Base-by-base conservation (phyloP, 2,329 filamentous ascomycete genomes). In the Cucurbitaria berberidis region DNA sequence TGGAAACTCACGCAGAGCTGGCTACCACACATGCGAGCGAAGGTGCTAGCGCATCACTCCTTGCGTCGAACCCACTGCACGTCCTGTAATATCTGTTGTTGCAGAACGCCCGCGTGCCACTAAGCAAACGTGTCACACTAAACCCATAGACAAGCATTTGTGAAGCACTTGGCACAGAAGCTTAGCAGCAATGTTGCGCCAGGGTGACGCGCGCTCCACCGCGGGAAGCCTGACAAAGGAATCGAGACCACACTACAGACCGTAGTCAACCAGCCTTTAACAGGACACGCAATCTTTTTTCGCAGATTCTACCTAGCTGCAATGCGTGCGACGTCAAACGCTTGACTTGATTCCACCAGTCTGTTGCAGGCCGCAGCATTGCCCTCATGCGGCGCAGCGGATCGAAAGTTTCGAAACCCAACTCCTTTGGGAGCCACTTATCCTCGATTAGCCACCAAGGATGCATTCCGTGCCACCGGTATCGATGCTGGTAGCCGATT, bases 141-240 rank as follows among this genome's bases (percentile, higher is more conserved):
- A 48, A 34, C 26, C 39, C 35, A 38, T 18, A 48, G 40, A 65
- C 48, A 69, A 69, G 66, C 66, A 58, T 67, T 63, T 39, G 19
- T 42, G 48, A 24, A 24, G 26, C 41, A 36, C 64, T 69, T 68
- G 64, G 66, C 66, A 42, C 19, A 13, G 60, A 69, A 62, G 64
- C 66, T 69, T 69, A 63, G 58, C 52, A 24, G 30, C 30, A 41
- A 55, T 57, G 48, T 40, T 45, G 52, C 46, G 44, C 48, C 44
- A 35, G 46, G 42, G 44, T 45, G 29, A 35, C 21, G 40, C 36
- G 43, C 39, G 51, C 43, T 48, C 38, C 36, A 26, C 32, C 44
- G 27, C 35, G 32, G 41, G 50, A 26, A 32, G 41, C 43, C 46
- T 42, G 30, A 34, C 34, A 41, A 43, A 29, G 40, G 42, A 47